Conservation (phyloP, 176 grass and related monocot genomes). For the Poa annua region DNA sequence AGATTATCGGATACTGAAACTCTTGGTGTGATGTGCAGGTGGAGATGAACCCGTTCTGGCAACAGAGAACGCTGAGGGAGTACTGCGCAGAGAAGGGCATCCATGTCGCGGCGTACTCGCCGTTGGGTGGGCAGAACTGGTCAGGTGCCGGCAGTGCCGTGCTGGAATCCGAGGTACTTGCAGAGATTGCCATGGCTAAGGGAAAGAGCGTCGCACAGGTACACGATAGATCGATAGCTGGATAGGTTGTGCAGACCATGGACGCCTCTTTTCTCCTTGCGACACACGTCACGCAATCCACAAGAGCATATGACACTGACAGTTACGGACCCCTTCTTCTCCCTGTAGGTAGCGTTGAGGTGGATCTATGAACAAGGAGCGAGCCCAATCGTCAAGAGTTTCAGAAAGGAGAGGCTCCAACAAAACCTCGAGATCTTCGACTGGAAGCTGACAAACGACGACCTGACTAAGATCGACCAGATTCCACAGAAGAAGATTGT, state of each 20-base stretch:
- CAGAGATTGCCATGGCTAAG: conserved; percentile 51
- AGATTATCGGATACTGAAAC: background rate
- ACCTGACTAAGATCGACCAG: conserved; percentile 49
- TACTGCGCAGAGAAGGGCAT: conserved; percentile 59
- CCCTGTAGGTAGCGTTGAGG: conserved; percentile 54
- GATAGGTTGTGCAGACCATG: background rate
- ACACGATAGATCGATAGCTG: background rate
- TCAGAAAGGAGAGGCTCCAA: conserved; percentile 53
- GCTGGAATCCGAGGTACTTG: conserved; percentile 49
- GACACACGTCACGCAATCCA: background rate
- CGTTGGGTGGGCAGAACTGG: conserved; percentile 57
- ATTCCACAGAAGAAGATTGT: conserved; percentile 55
- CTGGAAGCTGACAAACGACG: conserved; percentile 52
- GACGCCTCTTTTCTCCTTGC: background rate
- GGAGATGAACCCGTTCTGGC: conserved; percentile 71
- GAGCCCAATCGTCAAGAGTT: conserved; percentile 58
- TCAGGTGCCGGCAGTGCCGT: conserved; percentile 25
- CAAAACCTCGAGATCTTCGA: conserved; percentile 52
- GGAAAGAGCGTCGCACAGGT: conserved; percentile 56
- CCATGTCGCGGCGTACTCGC: conserved; percentile 57
- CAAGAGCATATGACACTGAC: background rate
- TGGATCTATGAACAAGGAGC: conserved; percentile 61
- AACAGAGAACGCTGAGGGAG: conserved; percentile 54
- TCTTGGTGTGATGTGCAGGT: conserved; percentile 24
- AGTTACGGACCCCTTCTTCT: background rate